Evolutionary conservation across 148 eudicot genomes (phyloP).

Genomic region (Chenopodium quinoa): DNA sequence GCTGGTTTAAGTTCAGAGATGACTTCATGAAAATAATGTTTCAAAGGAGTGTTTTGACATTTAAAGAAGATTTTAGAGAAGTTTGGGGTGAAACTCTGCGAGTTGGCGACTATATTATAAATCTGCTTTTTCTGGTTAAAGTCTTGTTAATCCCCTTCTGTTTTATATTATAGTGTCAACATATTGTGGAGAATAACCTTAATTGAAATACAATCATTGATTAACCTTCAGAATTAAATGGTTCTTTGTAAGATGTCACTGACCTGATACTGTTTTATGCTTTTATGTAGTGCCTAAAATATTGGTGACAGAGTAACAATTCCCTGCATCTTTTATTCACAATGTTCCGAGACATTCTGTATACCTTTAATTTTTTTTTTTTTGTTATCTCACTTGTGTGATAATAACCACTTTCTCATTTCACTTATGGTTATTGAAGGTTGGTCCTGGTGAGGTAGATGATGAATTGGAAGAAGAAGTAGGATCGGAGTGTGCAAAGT

Average conservation of each 20-base stretch:
- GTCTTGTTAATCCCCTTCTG: not conserved
- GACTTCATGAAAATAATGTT: not conserved
- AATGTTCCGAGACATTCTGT: not conserved
- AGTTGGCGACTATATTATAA: not conserved
- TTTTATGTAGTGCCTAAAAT: not conserved
- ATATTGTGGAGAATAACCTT: too few species aligned
- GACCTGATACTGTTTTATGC: not conserved
- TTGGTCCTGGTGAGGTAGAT: constrained; percentile 97
- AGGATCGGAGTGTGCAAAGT: constrained; percentile 84
- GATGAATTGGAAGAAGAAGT: constrained; percentile 93
- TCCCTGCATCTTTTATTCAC: not conserved
- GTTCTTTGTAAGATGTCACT: not conserved
- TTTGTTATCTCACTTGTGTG: too few species aligned
- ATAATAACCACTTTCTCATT: not conserved
- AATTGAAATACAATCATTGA: not conserved
- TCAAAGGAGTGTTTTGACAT: not conserved
- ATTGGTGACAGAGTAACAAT: not conserved
- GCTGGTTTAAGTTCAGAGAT: not conserved
- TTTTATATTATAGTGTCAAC: not conserved
- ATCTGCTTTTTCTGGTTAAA: not conserved
- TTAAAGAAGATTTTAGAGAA: too few species aligned
- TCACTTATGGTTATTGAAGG: constrained; percentile 39
- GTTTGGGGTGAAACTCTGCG: not conserved
- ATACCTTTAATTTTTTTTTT: not conserved
- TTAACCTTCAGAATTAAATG: not conserved